These are phyloP conservation scores for Rhodamnia argentea DNA, from an alignment of 345 rosid species.

Conservation along the genomic window DNA sequence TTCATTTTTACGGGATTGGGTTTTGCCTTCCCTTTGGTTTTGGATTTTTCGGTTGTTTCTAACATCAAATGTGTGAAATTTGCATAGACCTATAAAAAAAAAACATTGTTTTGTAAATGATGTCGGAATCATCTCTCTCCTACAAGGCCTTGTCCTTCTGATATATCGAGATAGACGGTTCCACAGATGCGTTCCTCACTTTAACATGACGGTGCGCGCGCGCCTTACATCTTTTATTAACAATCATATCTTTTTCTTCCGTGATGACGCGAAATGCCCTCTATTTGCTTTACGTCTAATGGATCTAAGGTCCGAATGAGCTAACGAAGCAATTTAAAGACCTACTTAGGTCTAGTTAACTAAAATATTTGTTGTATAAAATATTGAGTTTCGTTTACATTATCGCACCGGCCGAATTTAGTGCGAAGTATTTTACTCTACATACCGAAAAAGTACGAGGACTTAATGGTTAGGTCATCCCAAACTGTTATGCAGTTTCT, in stretches of 20 bases:
- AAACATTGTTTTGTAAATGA: background rate
- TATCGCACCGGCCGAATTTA: background rate
- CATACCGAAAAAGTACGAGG: background rate
- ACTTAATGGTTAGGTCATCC: background rate
- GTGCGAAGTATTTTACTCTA: background rate
- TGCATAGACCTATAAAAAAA: background rate
- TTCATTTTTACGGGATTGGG: background rate
- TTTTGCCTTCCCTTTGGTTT: background rate
- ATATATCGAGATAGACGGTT: no score
- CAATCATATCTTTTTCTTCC: no score
- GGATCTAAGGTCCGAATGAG: no score
- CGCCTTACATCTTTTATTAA: no score
- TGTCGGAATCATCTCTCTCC: background rate
- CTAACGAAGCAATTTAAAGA: no score
- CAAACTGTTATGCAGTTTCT: background rate
- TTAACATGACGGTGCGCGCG: no score
- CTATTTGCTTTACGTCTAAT: no score
- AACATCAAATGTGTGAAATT: background rate
- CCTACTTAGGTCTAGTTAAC: background rate
- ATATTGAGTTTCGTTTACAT: no score
- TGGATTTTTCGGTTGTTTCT: background rate
- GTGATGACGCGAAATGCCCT: accelerated
- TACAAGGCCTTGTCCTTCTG: no score
- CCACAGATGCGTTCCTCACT: no score
- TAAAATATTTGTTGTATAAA: background rate